Conservation (phyloP, 78 protist genomes). For the Emiliania huxleyi region DNA sequence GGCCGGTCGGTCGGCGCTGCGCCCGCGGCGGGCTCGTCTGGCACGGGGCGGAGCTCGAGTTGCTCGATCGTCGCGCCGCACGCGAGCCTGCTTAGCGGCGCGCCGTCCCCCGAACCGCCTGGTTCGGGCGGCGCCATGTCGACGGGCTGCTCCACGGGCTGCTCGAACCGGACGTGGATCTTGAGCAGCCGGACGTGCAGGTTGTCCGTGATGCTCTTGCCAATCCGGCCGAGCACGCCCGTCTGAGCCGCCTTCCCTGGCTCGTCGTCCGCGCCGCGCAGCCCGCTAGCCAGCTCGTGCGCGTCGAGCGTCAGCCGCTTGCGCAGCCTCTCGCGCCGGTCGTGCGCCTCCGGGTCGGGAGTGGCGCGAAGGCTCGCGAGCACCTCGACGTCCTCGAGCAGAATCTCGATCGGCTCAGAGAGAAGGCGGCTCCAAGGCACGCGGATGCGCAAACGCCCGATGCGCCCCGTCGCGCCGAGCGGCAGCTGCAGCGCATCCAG, state of each 20-base stretch:
- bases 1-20: too few species aligned
- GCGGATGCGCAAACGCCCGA: not conserved
- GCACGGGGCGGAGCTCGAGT: not conserved
- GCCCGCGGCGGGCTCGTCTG: too few species aligned
- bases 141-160: not conserved
- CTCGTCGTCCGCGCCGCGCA: not conserved
- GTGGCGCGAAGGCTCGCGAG: not conserved
- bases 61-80: not conserved
- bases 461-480: not conserved
- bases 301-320: not conserved
- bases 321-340: not conserved
- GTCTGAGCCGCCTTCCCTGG: not conserved
- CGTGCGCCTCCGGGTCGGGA: not conserved
- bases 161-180: not conserved
- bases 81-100: not conserved
- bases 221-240: not conserved
- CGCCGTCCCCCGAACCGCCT: too few species aligned
- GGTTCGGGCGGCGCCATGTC: too few species aligned
- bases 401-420: not conserved
- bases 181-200: not conserved
- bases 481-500: not conserved
- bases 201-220: not conserved
- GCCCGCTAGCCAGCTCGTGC: not conserved
- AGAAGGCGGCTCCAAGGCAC: not conserved
- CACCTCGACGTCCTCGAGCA: not conserved